Conservation (phyloP, 2,329 filamentous ascomycete genomes). For the Fragosphaeria purpurea region DNA sequence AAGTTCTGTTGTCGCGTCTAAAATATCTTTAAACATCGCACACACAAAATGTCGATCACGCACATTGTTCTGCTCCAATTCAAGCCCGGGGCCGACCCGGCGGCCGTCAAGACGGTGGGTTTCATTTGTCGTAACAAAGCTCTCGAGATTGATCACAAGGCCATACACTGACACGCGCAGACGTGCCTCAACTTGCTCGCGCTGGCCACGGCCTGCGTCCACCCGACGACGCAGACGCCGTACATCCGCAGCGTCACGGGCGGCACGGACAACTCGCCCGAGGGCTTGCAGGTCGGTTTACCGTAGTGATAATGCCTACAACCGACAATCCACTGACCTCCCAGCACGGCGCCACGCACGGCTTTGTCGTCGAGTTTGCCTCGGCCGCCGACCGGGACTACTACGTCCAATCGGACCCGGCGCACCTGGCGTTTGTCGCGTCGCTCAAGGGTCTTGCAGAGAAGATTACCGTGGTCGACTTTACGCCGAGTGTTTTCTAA, state of each 20-base stretch:
- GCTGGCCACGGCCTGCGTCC: constrained; percentile 50
- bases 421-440: constrained; percentile 50
- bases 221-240: constrained; percentile 45
- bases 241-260: constrained; percentile 52
- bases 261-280: constrained; percentile 52
- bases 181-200: constrained; percentile 28
- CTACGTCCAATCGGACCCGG: constrained; percentile 56
- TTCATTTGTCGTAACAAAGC: no score
- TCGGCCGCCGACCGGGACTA: constrained; percentile 55
- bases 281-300: constrained; percentile 44
- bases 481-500: constrained; percentile 35
- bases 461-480: constrained; percentile 51
- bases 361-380: constrained; percentile 58
- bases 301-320: not conserved
- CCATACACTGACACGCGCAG: constrained; percentile 14
- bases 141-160: not conserved
- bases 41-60: constrained; percentile 5
- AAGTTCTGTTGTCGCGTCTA: no score
- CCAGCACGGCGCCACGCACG: constrained; percentile 54
- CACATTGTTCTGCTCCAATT: constrained; percentile 10
- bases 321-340: not conserved
- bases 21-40: not conserved
- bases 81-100: constrained; percentile 1
- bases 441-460: constrained; percentile 36
- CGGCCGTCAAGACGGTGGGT: not conserved